These are phyloP conservation scores for Aureobasidium sp. DNA, from an alignment of 2,329 filamentous ascomycete species.

Conservation along the genomic window DNA sequence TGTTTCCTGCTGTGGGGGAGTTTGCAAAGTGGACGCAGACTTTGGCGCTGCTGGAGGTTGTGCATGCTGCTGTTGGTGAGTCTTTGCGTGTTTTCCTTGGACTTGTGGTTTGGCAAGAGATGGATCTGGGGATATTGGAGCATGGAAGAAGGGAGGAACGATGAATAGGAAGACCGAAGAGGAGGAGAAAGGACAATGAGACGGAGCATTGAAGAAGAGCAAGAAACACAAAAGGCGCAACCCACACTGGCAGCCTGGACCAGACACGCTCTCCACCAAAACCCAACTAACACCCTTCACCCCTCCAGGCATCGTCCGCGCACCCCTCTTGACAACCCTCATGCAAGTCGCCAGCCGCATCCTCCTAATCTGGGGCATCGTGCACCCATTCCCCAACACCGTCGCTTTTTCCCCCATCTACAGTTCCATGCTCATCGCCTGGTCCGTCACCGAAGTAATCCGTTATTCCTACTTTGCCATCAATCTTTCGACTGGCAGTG, in stretches of 20 bases:
- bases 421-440: slow-evolving; percentile 74
- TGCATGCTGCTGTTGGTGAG: slow-evolving; percentile 71
- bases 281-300: not conserved
- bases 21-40: slow-evolving; percentile 79
- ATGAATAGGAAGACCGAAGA: not conserved
- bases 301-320: slow-evolving; percentile 67
- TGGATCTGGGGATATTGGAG: not conserved
- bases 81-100: not conserved
- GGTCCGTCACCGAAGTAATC: slow-evolving; percentile 86
- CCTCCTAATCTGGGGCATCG: slow-evolving; percentile 81
- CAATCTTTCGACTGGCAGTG: slow-evolving; percentile 49
- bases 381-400: slow-evolving; percentile 64
- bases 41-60: slow-evolving; percentile 70
- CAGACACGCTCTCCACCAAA: not conserved
- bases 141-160: no score
- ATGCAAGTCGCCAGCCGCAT: slow-evolving; percentile 88
- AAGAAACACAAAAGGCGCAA: not conserved
- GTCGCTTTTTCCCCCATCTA: slow-evolving; percentile 54
- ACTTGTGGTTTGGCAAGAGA: not conserved
- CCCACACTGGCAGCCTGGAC: not conserved
- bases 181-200: not conserved
- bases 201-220: not conserved
- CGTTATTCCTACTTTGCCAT: slow-evolving; percentile 88
- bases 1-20: slow-evolving; percentile 56
- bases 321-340: slow-evolving; percentile 73